Evolutionary conservation across 805 yeast species (phyloP).

Genomic region (Yueomyces sp.): DNA sequence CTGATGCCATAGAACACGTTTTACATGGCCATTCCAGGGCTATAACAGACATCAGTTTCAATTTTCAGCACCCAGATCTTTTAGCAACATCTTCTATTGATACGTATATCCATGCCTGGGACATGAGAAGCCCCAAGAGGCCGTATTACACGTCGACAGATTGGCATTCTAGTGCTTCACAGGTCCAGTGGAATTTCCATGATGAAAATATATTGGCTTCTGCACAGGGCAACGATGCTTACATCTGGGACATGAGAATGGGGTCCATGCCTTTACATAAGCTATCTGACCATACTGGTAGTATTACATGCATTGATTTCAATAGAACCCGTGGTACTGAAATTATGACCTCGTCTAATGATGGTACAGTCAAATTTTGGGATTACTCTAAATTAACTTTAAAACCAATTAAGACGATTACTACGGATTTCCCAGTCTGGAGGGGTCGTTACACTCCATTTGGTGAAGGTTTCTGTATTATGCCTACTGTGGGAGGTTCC

Average conservation of each 20-base stretch:
- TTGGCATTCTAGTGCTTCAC: conserved; percentile 90
- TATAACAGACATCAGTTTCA: conserved; percentile 90
- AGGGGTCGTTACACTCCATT: conserved; percentile 82
- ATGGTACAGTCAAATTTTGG: conserved; percentile 77
- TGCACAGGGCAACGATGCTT: conserved; percentile 68
- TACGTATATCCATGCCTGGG: conserved; percentile 82
- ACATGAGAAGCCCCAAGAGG: conserved; percentile 61
- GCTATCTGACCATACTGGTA: conserved; percentile 66
- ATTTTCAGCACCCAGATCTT: conserved; percentile 72
- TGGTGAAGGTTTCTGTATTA: conserved; percentile 75
- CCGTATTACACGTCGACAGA: conserved; percentile 79
- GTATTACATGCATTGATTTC: conserved; percentile 84
- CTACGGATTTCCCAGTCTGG: conserved; percentile 75
- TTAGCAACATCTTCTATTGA: conserved; percentile 91
- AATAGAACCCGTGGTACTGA: conserved; percentile 43
- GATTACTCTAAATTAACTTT: conserved; percentile 32
- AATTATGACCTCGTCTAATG: conserved; percentile 77
- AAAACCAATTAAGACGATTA: conserved; percentile 44
- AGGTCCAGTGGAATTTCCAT: conserved; percentile 81
- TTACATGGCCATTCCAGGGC: conserved; percentile 87
- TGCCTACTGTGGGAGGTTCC: conserved; percentile 83
- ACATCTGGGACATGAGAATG: conserved; percentile 80
- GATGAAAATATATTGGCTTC: conserved; percentile 73
- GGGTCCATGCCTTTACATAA: conserved; percentile 63
- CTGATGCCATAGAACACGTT: conserved; percentile 71